A percentile compares a stretch with the other conserved stretches of the same genome.
phyloP scores from a whole-genome alignment of 148 eudicot genomes.

The Vaccinium vitisidaea region DNA sequence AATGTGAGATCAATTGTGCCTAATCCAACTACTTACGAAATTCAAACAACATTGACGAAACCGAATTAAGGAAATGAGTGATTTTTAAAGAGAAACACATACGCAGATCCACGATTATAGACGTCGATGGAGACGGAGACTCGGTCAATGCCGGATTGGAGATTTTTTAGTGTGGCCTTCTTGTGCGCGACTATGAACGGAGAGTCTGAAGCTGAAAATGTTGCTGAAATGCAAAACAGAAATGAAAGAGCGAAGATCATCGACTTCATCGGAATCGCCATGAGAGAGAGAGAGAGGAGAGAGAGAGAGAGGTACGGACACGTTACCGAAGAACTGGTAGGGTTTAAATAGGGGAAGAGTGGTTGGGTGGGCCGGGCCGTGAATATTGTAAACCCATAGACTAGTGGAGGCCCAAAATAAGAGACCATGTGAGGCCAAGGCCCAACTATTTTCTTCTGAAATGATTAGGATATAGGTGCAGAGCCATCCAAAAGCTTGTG shows the following conservation, averaged over 20 bases:
- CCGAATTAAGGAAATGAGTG: neutral
- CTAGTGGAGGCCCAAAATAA: neutral
- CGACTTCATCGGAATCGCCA: conserved; percentile 9
- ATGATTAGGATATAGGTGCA: neutral
- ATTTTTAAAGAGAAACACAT: conserved; percentile 4
- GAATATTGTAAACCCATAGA: neutral
- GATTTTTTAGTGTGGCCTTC: conserved; percentile 42
- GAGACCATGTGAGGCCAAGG: neutral
- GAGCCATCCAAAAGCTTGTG: neutral
- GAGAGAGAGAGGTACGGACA: neutral
- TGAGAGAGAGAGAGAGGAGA: neutral
- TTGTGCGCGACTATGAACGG: conserved; percentile 57
- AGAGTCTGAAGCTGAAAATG: conserved; percentile 30
- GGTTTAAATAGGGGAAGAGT: neutral
- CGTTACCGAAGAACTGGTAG: neutral
- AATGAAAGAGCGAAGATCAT: conserved; percentile 13
- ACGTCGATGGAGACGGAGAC: conserved; percentile 46
- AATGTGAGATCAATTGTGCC: neutral
- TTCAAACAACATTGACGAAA: neutral
- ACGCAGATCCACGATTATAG: conserved; percentile 54
- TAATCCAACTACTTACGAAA: neutral
- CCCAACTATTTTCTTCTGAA: neutral
- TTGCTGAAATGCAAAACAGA: conserved; percentile 18
- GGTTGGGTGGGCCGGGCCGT: neutral
- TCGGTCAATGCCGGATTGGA: conserved; percentile 37